Base-by-base conservation (phyloP, 805 yeast genomes). In the Ogataea allantospora region DNA sequence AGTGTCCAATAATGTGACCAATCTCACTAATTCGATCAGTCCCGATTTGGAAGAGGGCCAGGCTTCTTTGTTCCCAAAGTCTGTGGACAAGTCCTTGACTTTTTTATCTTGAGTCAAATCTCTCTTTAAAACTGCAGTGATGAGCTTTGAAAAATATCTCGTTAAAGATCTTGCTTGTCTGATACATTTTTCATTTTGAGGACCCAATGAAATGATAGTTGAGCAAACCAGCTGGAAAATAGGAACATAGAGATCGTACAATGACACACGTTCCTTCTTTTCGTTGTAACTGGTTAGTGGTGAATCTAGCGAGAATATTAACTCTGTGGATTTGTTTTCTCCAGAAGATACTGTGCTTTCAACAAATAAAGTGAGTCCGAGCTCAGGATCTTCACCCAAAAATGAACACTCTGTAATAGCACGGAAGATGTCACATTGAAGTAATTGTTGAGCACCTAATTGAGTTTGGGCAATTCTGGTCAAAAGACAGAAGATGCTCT, bases 401-500 rank as follows among this genome's bases (percentile, higher is more conserved):
- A 88, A 74, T 13, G 63, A 63, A 26, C 82, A 75, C 9, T 73
- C 66, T 39, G 69, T 73, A 36, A 89, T 66, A 1, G 77, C 66
- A 12, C 77, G 72, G 57, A 88, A 80, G 6, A 91, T 58, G 33
- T 83, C 91, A 48, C 83, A 75, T 50, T 87, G 88, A 16, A 88
- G 61, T 36, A 91, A 65, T 38, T 80, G 82, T 33, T 77, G 75
- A 0, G 97, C 88, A 3, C 99, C 98, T 7, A 58, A 54, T 45
- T 85, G 77, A 0, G 84, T 76, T 53, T 83, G 87, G 0, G 95
- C 87, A 9, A 91, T 72, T 47, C 93, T 73, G 1, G 80, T 70
- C 44, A 91, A 64, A 33, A 89, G 71, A 41, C 80, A 78, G 27
- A 87, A 57, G 0, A 83, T 76, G 0, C 91, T 71, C 50, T 83